Conservation (phyloP, 2,329 filamentous ascomycete species). For the Albifimbria verrucaria region DNA sequence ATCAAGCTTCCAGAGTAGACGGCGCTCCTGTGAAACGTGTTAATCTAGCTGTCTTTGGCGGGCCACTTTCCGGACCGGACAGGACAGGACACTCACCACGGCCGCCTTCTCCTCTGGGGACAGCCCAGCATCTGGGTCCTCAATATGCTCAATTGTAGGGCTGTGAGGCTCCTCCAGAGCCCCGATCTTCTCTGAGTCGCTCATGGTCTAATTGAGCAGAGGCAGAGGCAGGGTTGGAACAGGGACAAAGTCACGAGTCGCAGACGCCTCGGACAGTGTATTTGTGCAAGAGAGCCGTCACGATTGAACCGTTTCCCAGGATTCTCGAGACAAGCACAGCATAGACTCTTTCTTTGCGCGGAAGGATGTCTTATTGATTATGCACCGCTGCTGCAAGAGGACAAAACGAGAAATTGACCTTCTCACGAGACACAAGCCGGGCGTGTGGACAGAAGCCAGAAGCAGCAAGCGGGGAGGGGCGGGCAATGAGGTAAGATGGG, state of each 20-base stretch:
- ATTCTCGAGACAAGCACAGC: too few relatives aligned
- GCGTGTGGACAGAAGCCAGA: neutral
- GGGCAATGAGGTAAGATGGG: too few relatives aligned
- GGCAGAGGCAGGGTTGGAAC: too few relatives aligned
- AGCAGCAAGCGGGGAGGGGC: neutral
- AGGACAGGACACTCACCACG: constrained; percentile 44
- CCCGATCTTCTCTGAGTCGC: constrained; percentile 28
- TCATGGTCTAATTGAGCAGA: constrained; percentile 30
- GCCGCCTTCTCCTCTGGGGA: constrained; percentile 59
- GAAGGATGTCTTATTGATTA: neutral
- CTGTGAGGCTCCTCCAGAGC: constrained; percentile 23
- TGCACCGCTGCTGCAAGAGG: neutral
- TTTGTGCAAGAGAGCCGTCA: too few relatives aligned
- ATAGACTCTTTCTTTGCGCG: too few relatives aligned
- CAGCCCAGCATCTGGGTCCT: constrained; percentile 56
- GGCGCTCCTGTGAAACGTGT: constrained; percentile 48
- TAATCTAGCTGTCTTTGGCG: neutral
- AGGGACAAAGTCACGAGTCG: neutral
- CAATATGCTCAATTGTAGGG: constrained; percentile 22
- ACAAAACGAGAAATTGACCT: neutral
- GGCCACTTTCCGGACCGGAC: neutral
- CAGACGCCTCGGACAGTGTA: neutral
- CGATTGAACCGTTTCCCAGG: too few relatives aligned
- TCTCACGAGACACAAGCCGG: neutral
- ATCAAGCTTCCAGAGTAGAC: constrained; percentile 61